These are phyloP conservation scores for Daldinia decipiens DNA, from an alignment of 495 filamentous ascomycete species.

Conservation along the genomic window DNA sequence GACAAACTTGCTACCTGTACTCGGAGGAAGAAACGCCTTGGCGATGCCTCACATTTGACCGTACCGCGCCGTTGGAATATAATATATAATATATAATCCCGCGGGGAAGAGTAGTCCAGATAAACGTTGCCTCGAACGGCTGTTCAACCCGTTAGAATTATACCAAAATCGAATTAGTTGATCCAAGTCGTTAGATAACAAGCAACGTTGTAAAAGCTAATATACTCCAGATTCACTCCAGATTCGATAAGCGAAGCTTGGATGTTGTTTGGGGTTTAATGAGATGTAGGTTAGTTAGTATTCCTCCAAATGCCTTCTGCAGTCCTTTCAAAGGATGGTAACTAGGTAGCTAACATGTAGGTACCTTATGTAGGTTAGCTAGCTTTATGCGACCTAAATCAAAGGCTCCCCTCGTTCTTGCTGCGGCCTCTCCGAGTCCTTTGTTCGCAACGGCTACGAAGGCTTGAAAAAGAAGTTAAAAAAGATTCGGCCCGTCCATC, in stretches of 20 bases:
- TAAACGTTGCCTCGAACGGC: constrained; percentile 18
- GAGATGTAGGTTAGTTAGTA: constrained; percentile 2
- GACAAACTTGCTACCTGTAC: not conserved
- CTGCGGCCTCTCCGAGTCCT: not conserved
- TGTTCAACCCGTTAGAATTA: constrained; percentile 8
- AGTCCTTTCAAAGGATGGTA: not conserved
- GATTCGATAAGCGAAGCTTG: constrained; percentile 3
- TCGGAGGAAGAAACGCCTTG: constrained; percentile 10
- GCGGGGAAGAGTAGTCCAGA: constrained; percentile 1
- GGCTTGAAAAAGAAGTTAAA: not conserved
- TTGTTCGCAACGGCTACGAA: constrained; percentile 1
- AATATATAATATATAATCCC: constrained; percentile 6
- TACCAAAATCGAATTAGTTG: constrained; percentile 14
- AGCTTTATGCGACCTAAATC: not conserved
- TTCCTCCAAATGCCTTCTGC: constrained; percentile 6
- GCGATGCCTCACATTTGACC: not conserved
- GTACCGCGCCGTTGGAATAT: not conserved
- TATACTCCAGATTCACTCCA: constrained; percentile 3
- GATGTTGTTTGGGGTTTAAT: constrained; percentile 10
- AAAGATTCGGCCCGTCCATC: constrained; percentile 27
- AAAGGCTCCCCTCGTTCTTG: not conserved
- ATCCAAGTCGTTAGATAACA: constrained; percentile 2
- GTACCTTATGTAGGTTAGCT: too few species aligned
- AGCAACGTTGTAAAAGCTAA: constrained; percentile 34
- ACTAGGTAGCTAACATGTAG: too few species aligned